Evolutionary conservation across 768 basidiomycete genomes (phyloP), one percentile per base, ranked within the genome.

Genomic region (Crepidotus variabilis): DNA sequence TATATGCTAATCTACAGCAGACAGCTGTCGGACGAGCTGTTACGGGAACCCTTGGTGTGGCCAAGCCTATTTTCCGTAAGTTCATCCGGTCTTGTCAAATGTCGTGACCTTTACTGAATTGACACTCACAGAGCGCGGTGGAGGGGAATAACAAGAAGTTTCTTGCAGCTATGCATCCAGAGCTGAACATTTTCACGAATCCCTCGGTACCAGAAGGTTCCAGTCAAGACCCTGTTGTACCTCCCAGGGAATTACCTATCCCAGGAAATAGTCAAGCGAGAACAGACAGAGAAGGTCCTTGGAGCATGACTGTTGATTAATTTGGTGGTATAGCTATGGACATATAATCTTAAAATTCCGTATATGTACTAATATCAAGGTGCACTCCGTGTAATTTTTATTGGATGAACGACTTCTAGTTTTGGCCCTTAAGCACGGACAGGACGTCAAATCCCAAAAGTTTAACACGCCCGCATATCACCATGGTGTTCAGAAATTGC

Each of bases 1-100:
- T 91, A 87, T 67, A 69, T 92, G 62, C 72, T 93, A n/a, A 67
- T 93, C 34, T 93, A 92, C 69, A 81, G 78, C 60, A 72, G 75
- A 18, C 69, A 72, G 51, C 53, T 77, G 32, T 65, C 71, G 8
- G 68, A 71, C 2, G 73, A 77, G 28, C 66, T 72, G 47, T 61
- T 74, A 16, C 65, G 65, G n/a, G 65, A 63, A 47, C 72, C 72
- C 4, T 61, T 75, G 11, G 61, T 64, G 11, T 78, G 76, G 76
- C 75, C 75, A 8, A 60, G 51, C 24, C 56, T 66, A 20, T 72
- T 76, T 51, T 67, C 69, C n/a, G 76, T 78, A 49, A 54, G 71
- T 62, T 28, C 9, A 10, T n/a, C 2, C 16, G 48, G 20, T 14
- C 52, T 2, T 51, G 4, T 43, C 23, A 28, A 24, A 2, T 16